These are phyloP conservation scores for Colletotrichum aenigma DNA, from an alignment of 2,329 filamentous ascomycete species.

Conservation along the genomic window DNA sequence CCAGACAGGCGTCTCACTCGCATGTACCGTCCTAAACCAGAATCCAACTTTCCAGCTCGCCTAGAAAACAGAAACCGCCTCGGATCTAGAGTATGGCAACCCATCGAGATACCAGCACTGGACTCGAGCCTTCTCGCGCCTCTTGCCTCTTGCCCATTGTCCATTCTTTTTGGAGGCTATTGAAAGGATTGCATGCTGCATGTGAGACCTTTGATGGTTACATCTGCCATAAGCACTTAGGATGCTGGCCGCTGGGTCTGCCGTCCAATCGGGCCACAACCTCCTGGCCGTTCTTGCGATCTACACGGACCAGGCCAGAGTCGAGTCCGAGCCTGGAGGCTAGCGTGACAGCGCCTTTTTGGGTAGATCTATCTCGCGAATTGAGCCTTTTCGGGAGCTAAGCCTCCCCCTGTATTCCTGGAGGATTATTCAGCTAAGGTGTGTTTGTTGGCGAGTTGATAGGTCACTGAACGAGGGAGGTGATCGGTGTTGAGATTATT, in stretches of 20 bases:
- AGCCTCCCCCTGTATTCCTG: neutral
- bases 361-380: neutral
- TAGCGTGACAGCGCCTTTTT: neutral
- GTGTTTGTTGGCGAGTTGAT: neutral
- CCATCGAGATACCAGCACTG: neutral
- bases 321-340: neutral
- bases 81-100: neutral
- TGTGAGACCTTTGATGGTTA: conserved; percentile 8
- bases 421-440: neutral
- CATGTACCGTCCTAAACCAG: neutral
- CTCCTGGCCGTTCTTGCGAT: neutral
- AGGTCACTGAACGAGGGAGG: neutral
- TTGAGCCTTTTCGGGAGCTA: neutral
- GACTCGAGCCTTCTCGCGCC: neutral
- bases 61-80: neutral
- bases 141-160: neutral
- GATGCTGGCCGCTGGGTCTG: neutral
- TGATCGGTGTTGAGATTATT: neutral
- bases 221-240: conserved; percentile 20
- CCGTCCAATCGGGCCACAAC: neutral
- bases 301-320: neutral
- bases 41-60: neutral
- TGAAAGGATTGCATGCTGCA: conserved; percentile 3
- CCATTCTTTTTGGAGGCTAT: neutral
- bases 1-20: neutral